Evolutionary conservation across 306 rosid species (phyloP).

Genomic region (Gastrolobium bilobum): DNA sequence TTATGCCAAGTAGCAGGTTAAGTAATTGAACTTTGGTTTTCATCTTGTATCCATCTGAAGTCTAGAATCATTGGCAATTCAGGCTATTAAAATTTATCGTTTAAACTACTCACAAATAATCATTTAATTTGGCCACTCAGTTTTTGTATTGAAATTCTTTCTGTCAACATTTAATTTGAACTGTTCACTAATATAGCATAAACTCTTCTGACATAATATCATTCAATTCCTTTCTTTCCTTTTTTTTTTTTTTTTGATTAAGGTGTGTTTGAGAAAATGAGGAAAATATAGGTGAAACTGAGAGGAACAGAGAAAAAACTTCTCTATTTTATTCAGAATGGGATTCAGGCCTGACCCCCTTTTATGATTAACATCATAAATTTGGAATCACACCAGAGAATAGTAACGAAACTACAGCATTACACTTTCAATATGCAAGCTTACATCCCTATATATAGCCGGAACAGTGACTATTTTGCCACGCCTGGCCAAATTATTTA

Average conservation of each 20-base stretch:
- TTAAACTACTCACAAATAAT: conserved; percentile 23
- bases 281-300: background rate
- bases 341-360: background rate
- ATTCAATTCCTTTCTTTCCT: background rate
- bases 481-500: too few species aligned
- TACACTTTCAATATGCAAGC: too few species aligned
- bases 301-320: background rate
- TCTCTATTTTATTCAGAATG: background rate
- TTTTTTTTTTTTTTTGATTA: background rate
- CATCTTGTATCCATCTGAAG: conserved; percentile 2
- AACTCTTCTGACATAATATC: background rate
- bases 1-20: conserved; percentile 94
- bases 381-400: background rate
- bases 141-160: background rate
- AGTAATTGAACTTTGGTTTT: conserved; percentile 43
- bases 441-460: too few species aligned
- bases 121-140: background rate
- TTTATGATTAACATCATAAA: background rate
- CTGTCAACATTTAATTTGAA: background rate
- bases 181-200: background rate
- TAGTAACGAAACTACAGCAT: background rate
- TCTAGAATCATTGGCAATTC: background rate
- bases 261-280: background rate
- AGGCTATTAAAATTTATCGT: background rate
- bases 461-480: too few species aligned